Conservation (phyloP, 345 rosid species). For the Ailanthus altissimus region DNA sequence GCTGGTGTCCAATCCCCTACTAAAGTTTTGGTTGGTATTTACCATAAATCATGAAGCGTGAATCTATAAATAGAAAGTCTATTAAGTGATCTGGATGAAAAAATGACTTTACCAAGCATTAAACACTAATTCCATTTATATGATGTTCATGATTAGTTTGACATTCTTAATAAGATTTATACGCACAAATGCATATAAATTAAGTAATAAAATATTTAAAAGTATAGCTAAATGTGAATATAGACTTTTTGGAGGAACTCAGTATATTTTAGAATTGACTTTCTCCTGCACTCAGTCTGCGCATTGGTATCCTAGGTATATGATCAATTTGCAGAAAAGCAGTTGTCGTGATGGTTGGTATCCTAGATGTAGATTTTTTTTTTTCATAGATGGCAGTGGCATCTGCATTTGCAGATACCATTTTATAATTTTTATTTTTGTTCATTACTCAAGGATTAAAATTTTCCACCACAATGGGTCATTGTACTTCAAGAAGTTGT, state of each 20-base stretch:
- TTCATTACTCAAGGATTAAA: constrained; percentile 62
- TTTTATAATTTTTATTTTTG: not conserved
- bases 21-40: too few relatives aligned
- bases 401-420: not conserved
- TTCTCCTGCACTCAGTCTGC: not conserved
- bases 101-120: not conserved
- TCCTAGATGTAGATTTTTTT: not conserved
- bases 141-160: not conserved
- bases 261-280: not conserved
- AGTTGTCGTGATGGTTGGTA: not conserved
- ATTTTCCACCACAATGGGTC: constrained; percentile 81
- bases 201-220: not conserved
- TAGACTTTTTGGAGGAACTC: not conserved
- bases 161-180: not conserved
- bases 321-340: not conserved
- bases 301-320: not conserved
- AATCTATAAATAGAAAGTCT: too few relatives aligned
- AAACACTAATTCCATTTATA: not conserved
- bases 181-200: not conserved
- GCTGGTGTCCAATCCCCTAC: too few relatives aligned
- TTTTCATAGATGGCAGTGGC: not conserved
- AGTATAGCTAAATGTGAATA: not conserved
- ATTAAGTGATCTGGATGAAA: constrained; percentile 1
- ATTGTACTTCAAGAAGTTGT: constrained; percentile 70
- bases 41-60: too few relatives aligned